These are phyloP conservation scores for maize (Zea mays) DNA, from an alignment of 176 grass and related monocot genomes.

Conservation along the genomic window Zm-B73-REFERENCE-NAM-5.0 NC_050103.1:113470001-113470500, in stretches of 20 bases:
- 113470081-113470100: slow-evolving; percentile 32
- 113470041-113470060: not conserved
- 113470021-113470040: slow-evolving; percentile 31
- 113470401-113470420: slow-evolving; percentile 96
- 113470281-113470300: slow-evolving; percentile 25
- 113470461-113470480: slow-evolving; percentile 93
- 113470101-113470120: slow-evolving; percentile 22
- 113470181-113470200: slow-evolving; percentile 58
- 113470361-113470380: slow-evolving; percentile 66
- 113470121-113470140: slow-evolving; percentile 31
- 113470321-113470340: slow-evolving; percentile 87
- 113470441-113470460: slow-evolving; percentile 91
- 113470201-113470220: slow-evolving; percentile 43
- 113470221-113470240: slow-evolving; percentile 30
- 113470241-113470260: slow-evolving; percentile 57
- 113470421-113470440: slow-evolving; percentile 95
- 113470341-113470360: slow-evolving; percentile 70
- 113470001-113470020: slow-evolving; percentile 23
- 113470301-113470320: slow-evolving; percentile 90
- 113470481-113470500: slow-evolving; percentile 90
- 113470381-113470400: slow-evolving; percentile 75
- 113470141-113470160: slow-evolving; percentile 10
- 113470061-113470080: slow-evolving; percentile 4
- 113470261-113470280: slow-evolving; percentile 47
- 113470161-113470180: slow-evolving; percentile 53